Evolutionary conservation across 805 yeast species (phyloP), one percentile per base, ranked within the genome.

Genomic region (Zygosaccharomyces pseudorouxii): DNA sequence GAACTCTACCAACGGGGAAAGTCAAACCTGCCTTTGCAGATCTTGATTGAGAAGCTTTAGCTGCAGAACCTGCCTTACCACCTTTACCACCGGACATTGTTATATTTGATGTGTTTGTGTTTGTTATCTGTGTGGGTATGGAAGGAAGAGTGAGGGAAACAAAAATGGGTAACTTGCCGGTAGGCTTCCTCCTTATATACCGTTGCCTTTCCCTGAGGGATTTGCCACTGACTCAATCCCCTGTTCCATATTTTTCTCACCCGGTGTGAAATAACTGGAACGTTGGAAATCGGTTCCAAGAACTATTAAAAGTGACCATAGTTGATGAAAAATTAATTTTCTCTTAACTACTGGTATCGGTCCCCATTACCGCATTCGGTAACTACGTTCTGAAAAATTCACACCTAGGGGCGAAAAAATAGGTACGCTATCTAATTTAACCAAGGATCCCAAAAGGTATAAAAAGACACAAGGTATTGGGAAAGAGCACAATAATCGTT

Each of bases 1-100:
- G 97, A 63, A 92, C 93, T 84, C 98, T 90, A 75, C 98, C 98
- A 62, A 92, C 98, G 78, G 98, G 98, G 95, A 92, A 92, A 66
- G 95, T 88, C 70, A 92, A 82, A 74, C 97, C 98, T 70, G 98
- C 97, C 81, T 89, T 92, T 57, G 97, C 84, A 63, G 98, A 92
- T 84, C 98, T 89, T 49, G 97, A 86, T 79, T 92, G 93, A 70
- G 97, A 85, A 67, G 95, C 89, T 78, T 92, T 92, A 72, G 89
- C 90, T 65, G 95, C 75, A 62, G 95, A 79, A 69, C 96, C 95
- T 70, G 97, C 96, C 78, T 90, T 90, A 71, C 93, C 93, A 80
- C 84, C 78, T 73, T 74, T 74, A 68, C 78, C 78, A 67, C 77
- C 77, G 67, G 92, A 84, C 93, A 86, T 86, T 75, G 52, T 38